phyloP scores from a whole-genome alignment of 495 filamentous ascomycete genomes.

The Penicillium cinerascens region DNA sequence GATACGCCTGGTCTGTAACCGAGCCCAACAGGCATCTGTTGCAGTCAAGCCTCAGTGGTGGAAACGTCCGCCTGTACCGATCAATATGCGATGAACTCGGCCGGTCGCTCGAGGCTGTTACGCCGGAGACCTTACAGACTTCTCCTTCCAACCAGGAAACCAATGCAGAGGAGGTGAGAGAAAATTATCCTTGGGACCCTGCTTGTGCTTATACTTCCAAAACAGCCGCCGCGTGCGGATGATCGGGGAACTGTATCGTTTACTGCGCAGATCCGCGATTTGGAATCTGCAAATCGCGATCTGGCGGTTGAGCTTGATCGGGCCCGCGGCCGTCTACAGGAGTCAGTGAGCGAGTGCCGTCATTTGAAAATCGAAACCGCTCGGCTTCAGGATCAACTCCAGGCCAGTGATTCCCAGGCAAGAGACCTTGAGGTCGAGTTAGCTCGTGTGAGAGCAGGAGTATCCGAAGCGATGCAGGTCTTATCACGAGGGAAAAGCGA shows the following conservation, averaged over 20 bases:
- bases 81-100: background rate
- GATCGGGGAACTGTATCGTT: too few relatives aligned
- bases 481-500: background rate
- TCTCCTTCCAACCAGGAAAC: background rate
- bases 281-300: background rate
- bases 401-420: background rate
- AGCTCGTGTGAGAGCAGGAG: background rate
- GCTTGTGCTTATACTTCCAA: background rate
- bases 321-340: background rate
- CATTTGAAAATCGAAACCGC: background rate
- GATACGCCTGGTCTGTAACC: slow-evolving; percentile 5
- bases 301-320: background rate
- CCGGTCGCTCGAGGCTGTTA: background rate
- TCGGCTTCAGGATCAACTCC: background rate
- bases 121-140: background rate
- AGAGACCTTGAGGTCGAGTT: background rate
- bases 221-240: too few relatives aligned
- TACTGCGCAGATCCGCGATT: background rate
- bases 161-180: too few relatives aligned
- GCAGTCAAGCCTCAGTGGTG: background rate
- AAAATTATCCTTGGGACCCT: too few relatives aligned
- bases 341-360: background rate
- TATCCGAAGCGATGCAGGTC: background rate
- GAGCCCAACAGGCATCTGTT: background rate
- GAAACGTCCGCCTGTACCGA: background rate